Evolutionary conservation across 2,329 filamentous ascomycete species (phyloP).

Genomic region (Fusarium acutatum): DNA sequence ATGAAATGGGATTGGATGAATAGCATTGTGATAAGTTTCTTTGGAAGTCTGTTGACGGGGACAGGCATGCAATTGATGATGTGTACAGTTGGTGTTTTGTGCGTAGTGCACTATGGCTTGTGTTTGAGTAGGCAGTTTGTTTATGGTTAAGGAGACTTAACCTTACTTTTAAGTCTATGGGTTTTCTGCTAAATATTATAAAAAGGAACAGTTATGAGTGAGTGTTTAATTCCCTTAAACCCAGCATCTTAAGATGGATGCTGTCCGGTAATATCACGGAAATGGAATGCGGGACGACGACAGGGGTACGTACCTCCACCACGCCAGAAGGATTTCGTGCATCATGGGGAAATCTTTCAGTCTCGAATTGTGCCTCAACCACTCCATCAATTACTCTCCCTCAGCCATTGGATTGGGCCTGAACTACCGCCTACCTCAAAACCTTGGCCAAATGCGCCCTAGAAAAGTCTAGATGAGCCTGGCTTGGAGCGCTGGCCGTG

Average conservation of each 20-base stretch:
- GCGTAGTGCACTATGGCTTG: background rate
- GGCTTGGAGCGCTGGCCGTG: conserved; percentile 49
- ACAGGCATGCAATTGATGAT: background rate
- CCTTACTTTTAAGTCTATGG: background rate
- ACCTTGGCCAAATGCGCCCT: conserved; percentile 33
- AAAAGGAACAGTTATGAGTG: background rate
- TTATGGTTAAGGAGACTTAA: background rate
- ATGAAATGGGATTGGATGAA: background rate
- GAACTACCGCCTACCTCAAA: background rate
- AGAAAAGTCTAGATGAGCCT: conserved; percentile 46
- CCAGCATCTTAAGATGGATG: background rate
- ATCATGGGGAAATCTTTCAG: conserved; percentile 28
- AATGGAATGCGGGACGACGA: background rate
- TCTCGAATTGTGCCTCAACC: background rate
- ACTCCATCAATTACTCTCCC: background rate
- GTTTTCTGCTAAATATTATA: accelerated
- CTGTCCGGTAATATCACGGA: background rate
- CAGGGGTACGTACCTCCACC: conserved; percentile 27
- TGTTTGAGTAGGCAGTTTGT: background rate
- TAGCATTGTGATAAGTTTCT: background rate
- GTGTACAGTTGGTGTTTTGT: background rate
- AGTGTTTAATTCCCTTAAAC: background rate
- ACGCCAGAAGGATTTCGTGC: conserved; percentile 18
- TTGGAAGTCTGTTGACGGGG: background rate
- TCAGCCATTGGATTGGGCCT: conserved; percentile 12